Evolutionary conservation across 106 monocot species (phyloP), one percentile per base, ranked within the genome.

Genomic region (Narthecium ossifragum): DNA sequence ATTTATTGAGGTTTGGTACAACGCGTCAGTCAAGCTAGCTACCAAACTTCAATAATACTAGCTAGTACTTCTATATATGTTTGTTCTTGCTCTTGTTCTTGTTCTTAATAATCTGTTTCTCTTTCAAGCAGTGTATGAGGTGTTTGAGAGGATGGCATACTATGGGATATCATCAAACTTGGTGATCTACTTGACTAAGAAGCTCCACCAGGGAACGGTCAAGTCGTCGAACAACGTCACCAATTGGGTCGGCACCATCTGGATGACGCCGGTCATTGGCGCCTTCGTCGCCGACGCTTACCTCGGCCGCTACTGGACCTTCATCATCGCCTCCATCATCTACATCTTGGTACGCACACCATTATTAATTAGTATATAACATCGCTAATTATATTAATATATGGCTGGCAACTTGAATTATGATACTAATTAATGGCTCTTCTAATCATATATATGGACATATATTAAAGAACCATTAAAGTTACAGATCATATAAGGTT

Each of bases 81-180:
- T 37, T 37, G 7, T 37, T 37, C 11, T 37, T 37, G 5, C 36
- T 37, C 11, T 37, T 37, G 5, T 37, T 37, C 36, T 37, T 37
- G 5, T 37, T 37, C 11, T 37, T 37, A n/a, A n/a, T n/a, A n/a
- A n/a, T n/a, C n/a, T n/a, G n/a, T n/a, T n/a, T n/a, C n/a, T n/a
- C 50, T 22, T 6, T 11, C 43, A 31, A 65, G 65, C 74, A 92
- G 88, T 70, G 36, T 92, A 92, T 34, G 92, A 85, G 46, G 76
- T 84, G 56, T 88, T 92, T 58, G 92, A 92, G 73, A 80, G 88
- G 64, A 88, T 92, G 92, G 84, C 92, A 17, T 92, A 70, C 60
- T 85, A 84, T 49, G 92, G 92, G 23, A 81, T 92, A 23, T 75
- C 92, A 38, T 76, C 92, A 43, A 92, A 92, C 61, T 47, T 92